These are phyloP conservation scores for Friedmanniomyces simplex DNA, from an alignment of 495 filamentous ascomycete genomes.

Conservation along the genomic window DNA sequence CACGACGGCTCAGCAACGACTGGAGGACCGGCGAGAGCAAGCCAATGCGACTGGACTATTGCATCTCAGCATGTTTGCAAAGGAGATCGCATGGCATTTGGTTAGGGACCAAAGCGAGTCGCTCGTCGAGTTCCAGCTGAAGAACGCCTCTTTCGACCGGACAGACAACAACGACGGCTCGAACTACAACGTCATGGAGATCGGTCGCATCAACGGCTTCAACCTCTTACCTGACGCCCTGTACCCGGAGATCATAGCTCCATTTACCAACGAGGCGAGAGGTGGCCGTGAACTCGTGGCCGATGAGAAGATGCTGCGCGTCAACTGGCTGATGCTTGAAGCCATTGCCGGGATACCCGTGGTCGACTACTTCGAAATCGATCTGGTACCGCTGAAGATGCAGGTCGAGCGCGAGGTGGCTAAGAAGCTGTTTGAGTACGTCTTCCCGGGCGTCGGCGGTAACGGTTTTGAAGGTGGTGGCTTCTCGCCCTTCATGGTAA, in stretches of 20 bases:
- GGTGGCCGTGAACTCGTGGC: constrained; percentile 33
- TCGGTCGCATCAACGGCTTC: constrained; percentile 70
- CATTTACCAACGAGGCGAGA: constrained; percentile 61
- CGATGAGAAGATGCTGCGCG: constrained; percentile 69
- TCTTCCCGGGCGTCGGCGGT: constrained; percentile 73
- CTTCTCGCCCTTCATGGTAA: constrained; percentile 74
- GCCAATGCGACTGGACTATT: constrained; percentile 66
- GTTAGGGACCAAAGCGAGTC: constrained; percentile 76
- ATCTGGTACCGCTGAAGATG: constrained; percentile 82
- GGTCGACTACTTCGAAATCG: constrained; percentile 93
- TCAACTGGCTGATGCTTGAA: constrained; percentile 96
- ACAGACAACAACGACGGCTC: constrained; percentile 95
- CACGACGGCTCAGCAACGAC: constrained; percentile 83
- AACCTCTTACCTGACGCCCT: constrained; percentile 84
- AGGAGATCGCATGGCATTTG: constrained; percentile 94
- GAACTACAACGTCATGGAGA: constrained; percentile 81
- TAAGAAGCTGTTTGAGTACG: constrained; percentile 92
- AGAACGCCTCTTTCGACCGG: constrained; percentile 80
- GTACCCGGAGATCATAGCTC: constrained; percentile 90
- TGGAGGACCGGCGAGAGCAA: constrained; percentile 53
- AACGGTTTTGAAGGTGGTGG: constrained; percentile 47
- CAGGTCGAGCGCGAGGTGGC: constrained; percentile 91
- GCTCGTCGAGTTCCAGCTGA: constrained; percentile 85
- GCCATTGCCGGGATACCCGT: constrained; percentile 97
- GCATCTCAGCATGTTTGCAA: constrained; percentile 79